These are phyloP conservation scores for Neonectria hederae DNA, from an alignment of 2,329 filamentous ascomycete species.

Conservation along the genomic window DNA sequence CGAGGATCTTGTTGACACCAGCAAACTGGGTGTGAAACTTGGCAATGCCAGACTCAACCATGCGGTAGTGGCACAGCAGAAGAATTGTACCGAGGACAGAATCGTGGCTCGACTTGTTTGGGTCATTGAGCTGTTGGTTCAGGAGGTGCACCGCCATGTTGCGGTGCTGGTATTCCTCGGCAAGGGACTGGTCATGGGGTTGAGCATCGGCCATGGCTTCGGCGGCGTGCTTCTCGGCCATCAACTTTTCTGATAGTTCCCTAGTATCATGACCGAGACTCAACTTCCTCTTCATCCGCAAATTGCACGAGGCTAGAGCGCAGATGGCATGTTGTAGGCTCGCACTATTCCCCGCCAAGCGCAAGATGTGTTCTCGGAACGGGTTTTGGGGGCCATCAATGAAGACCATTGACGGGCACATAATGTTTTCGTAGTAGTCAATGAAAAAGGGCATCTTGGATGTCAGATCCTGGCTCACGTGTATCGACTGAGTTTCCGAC, in stretches of 20 bases:
- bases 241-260: conserved; percentile 58
- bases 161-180: conserved; percentile 86
- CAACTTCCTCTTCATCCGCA: conserved; percentile 82
- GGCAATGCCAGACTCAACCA: conserved; percentile 91
- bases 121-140: conserved; percentile 84
- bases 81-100: conserved; percentile 88
- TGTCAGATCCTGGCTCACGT: conserved; percentile 70
- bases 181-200: conserved; percentile 70
- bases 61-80: conserved; percentile 89
- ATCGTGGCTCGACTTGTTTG: conserved; percentile 79
- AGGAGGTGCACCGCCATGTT: conserved; percentile 81
- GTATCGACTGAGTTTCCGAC: conserved; percentile 57
- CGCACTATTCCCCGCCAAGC: conserved; percentile 78
- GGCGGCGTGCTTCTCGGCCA: conserved; percentile 56
- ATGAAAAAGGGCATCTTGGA: conserved; percentile 88
- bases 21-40: conserved; percentile 95
- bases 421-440: conserved; percentile 92
- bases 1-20: conserved; percentile 89
- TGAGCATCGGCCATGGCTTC: conserved; percentile 59
- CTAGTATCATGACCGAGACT: conserved; percentile 67
- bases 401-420: conserved; percentile 90
- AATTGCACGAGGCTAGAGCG: conserved; percentile 86
- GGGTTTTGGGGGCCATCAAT: conserved; percentile 89
- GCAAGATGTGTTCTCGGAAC: conserved; percentile 83
- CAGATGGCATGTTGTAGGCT: conserved; percentile 94